These are phyloP conservation scores for Russula foetens DNA, from an alignment of 768 basidiomycete species.

Conservation along the genomic window DNA sequence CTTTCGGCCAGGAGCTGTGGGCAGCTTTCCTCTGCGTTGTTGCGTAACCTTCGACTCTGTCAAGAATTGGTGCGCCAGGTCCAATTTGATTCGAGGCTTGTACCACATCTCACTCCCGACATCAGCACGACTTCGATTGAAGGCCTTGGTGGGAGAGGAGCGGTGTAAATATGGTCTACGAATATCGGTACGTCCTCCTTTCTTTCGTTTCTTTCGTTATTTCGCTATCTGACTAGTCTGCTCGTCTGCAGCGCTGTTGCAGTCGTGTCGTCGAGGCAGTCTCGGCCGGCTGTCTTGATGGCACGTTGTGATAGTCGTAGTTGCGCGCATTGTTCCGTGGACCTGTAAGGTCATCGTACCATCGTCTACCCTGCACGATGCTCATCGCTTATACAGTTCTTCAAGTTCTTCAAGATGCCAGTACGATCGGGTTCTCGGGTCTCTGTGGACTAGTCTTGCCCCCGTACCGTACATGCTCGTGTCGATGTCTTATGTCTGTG, in stretches of 20 bases:
- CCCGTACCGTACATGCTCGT: not conserved
- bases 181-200: conserved; percentile 5
- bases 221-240: not conserved
- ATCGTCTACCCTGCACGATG: not conserved
- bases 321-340: not conserved
- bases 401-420: conserved; percentile 7
- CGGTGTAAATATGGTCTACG: not conserved
- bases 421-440: not conserved
- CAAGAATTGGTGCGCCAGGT: not conserved
- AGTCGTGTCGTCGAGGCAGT: not conserved
- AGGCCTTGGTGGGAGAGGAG: not conserved
- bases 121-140: not conserved
- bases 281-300: conserved; percentile 6
- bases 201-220: not conserved
- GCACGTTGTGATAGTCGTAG: conserved; percentile 1
- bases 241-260: conserved; percentile 1
- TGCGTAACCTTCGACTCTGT: no score
- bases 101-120: not conserved
- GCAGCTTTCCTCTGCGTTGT: no score
- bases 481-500: not conserved
- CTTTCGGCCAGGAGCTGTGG: no score
- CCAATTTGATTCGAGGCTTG: no score
- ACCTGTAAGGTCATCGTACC: not conserved
- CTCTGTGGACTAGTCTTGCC: not conserved
- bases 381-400: not conserved